Evolutionary conservation across 2,329 filamentous ascomycete genomes (phyloP), one percentile per base, ranked within the genome.

Genomic region (Apiospora rasikravindrae): DNA sequence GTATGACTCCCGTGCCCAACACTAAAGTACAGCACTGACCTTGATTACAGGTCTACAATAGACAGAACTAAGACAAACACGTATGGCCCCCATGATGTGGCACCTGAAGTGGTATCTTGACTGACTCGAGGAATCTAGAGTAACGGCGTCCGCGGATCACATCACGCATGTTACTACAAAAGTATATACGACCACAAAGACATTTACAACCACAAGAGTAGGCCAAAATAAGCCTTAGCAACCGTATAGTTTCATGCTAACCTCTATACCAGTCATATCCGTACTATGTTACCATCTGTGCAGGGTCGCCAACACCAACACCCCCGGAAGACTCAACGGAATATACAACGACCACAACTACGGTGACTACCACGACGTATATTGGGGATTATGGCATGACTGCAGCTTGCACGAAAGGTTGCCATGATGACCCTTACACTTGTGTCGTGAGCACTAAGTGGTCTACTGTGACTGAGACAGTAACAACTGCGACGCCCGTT

Each of bases 221-320:
- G 5, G 57, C n/a, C 10, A n/a, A 3, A 33, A 16, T 8, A 5
- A 22, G 29, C 11, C 3, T n/a, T 10, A 40, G 2, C 19, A n/a
- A 14, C 13, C 13, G 19, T 2, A n/a, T 40, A 40, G 3, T 8
- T 14, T 8, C 33, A 40, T 40, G 57, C 33, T 64, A 40, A 64
- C n/a, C 10, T 64, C 33, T 40, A 40, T 45, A 71, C 22, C 22
- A 69, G 73, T 64, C 51, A 69, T 68, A 75, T 71, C 42, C 64
- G 37, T 24, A 71, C 70, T 29, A 67, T 67, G 4, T 71, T 71
- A 16, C 67, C 8, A 16, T 69, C 3, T 71, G 70, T 33, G 49
- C 22, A 26, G 61, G 61, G 11, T 64, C 61, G 22, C 10, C 70
- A 13, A 68, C 44, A 40, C 19, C 57, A 40, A 13, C 19, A 33